These are phyloP conservation scores for Aureobasidium sp. DNA, from an alignment of 2,329 filamentous ascomycete genomes.

Conservation along the genomic window DNA sequence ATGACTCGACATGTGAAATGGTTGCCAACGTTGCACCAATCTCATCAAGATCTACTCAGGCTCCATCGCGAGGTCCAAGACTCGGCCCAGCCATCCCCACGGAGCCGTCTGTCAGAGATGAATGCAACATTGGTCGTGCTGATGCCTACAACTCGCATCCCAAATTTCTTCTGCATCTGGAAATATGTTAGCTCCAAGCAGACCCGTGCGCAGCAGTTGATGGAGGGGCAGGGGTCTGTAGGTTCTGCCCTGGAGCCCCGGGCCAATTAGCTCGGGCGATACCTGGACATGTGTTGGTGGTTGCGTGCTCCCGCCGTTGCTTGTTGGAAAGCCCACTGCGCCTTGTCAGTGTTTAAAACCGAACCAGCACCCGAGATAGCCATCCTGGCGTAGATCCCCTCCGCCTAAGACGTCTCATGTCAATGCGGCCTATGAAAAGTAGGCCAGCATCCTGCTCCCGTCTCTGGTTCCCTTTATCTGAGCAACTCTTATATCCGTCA, in stretches of 20 bases:
- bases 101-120: not conserved
- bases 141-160: not conserved
- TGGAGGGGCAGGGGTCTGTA: constrained; percentile 16
- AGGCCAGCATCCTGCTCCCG: constrained; percentile 25
- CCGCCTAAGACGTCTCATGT: constrained; percentile 13
- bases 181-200: constrained; percentile 11
- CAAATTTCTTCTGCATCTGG: constrained; percentile 7
- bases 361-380: constrained; percentile 13
- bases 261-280: constrained; percentile 13
- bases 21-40: constrained; percentile 6
- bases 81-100: not conserved
- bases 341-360: constrained; percentile 16
- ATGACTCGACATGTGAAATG: constrained; percentile 7
- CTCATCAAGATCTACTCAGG: constrained; percentile 8
- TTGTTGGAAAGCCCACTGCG: constrained; percentile 16
- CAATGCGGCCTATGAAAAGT: constrained; percentile 20
- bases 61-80: not conserved
- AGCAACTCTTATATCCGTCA: constrained; percentile 19
- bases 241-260: constrained; percentile 9
- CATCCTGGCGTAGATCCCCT: constrained; percentile 12
- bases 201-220: constrained; percentile 11
- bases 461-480: constrained; percentile 2
- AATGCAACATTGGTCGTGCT: not conserved
- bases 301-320: constrained; percentile 17
- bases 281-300: constrained; percentile 11